Conservation (phyloP, 2,329 filamentous ascomycete genomes). For the Didymosphaeria variabile region DNA sequence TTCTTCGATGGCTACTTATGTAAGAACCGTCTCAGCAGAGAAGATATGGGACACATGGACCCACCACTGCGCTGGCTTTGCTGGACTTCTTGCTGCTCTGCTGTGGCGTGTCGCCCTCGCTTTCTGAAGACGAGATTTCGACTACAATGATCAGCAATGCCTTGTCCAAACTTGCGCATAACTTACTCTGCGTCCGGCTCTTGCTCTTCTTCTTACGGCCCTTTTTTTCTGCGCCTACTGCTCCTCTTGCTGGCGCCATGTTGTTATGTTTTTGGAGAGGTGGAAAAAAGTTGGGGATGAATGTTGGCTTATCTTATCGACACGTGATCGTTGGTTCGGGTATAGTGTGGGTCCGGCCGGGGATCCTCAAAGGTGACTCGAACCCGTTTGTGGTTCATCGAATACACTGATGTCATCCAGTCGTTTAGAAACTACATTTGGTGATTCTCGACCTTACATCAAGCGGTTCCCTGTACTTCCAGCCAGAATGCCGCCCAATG, state of each 20-base stretch:
- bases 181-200: slow-evolving; percentile 39
- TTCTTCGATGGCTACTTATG: neutral
- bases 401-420: too few relatives aligned
- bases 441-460: too few relatives aligned
- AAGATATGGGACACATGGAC: neutral
- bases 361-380: neutral
- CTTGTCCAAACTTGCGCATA: neutral
- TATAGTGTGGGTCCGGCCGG: neutral
- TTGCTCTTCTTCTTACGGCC: slow-evolving; percentile 42
- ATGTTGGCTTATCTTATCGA: slow-evolving; percentile 37
- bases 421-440: too few relatives aligned
- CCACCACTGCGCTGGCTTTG: neutral
- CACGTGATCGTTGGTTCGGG: slow-evolving; percentile 30
- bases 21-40: neutral
- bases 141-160: slow-evolving; percentile 22
- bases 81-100: slow-evolving; percentile 28
- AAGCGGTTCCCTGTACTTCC: too few relatives aligned
- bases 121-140: slow-evolving; percentile 40
- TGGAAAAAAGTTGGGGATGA: slow-evolving; percentile 34
- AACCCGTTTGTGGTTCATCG: neutral
- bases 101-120: slow-evolving; percentile 39
- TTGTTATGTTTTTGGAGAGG: slow-evolving; percentile 18
- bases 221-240: slow-evolving; percentile 31
- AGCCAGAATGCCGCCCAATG: too few relatives aligned
- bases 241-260: slow-evolving; percentile 34